These are phyloP conservation scores for Phylloboletellus chloephorus DNA, from an alignment of 1,284 basidiomycete species.

Conservation along the genomic window DNA sequence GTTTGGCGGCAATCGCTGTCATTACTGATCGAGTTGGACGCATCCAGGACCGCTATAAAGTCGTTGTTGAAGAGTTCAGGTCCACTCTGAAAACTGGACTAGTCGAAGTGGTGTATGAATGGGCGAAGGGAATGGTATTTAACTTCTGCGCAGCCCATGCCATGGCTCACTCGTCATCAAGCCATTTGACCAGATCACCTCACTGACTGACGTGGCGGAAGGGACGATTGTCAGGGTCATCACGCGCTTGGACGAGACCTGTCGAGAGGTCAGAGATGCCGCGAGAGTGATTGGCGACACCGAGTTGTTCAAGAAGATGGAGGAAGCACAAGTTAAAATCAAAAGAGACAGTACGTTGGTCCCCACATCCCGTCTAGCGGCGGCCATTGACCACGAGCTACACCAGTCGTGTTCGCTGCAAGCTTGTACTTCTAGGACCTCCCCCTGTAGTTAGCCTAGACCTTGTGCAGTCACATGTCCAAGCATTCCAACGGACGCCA, in stretches of 20 bases:
- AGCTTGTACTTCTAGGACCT: slow-evolving; percentile 73
- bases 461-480: slow-evolving; percentile 14
- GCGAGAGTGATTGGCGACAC: slow-evolving; percentile 96
- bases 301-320: slow-evolving; percentile 96
- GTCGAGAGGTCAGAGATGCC: slow-evolving; percentile 93
- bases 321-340: slow-evolving; percentile 88
- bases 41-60: slow-evolving; percentile 76
- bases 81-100: slow-evolving; percentile 83
- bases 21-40: slow-evolving; percentile 82
- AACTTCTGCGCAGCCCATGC: background rate
- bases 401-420: slow-evolving; percentile 75
- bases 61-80: slow-evolving; percentile 72
- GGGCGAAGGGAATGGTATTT: slow-evolving; percentile 94
- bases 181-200: slow-evolving; percentile 94
- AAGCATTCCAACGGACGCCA: slow-evolving; percentile 22
- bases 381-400: slow-evolving; percentile 8
- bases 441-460: slow-evolving; percentile 4
- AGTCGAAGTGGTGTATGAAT: slow-evolving; percentile 95
- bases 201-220: slow-evolving; percentile 92
- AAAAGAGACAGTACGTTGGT: slow-evolving; percentile 82
- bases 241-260: slow-evolving; percentile 94
- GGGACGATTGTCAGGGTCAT: slow-evolving; percentile 97
- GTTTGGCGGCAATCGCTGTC: slow-evolving; percentile 70
- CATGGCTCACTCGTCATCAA: slow-evolving; percentile 31
- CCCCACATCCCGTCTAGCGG: slow-evolving; percentile 1